Conservation (phyloP, 2,329 filamentous ascomycete species). For the Escovopsis sp. region DNA sequence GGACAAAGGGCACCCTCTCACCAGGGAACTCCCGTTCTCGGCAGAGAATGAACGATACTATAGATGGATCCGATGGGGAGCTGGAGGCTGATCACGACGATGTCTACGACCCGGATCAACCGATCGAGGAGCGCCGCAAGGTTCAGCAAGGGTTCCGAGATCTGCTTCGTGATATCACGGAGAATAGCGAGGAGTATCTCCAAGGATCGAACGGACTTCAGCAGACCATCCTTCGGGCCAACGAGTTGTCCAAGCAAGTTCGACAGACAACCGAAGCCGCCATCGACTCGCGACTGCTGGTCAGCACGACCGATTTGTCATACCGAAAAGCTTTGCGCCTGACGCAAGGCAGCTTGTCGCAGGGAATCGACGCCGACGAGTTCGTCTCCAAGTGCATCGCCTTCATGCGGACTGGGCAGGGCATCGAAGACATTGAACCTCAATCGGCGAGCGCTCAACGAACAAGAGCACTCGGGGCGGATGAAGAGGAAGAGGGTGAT, state of each 20-base stretch:
- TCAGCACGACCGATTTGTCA: constrained; percentile 65
- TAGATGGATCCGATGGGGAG: constrained; percentile 4
- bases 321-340: constrained; percentile 65
- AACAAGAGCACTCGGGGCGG: constrained; percentile 23
- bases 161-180: constrained; percentile 42
- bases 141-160: constrained; percentile 58
- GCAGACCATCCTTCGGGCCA: constrained; percentile 50
- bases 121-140: constrained; percentile 54
- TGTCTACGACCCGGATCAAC: constrained; percentile 71
- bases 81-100: constrained; percentile 15
- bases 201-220: constrained; percentile 49
- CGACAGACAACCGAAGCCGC: constrained; percentile 84
- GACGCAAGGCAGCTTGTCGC: constrained; percentile 54
- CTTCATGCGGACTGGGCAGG: constrained; percentile 63
- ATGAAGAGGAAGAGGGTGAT: constrained; percentile 43
- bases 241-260: constrained; percentile 51
- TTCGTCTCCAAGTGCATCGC: constrained; percentile 81
- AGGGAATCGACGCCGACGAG: constrained; percentile 77
- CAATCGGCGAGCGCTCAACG: constrained; percentile 37
- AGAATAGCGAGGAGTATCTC: constrained; percentile 62
- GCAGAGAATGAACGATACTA: constrained; percentile 7
- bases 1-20: constrained; percentile 6
- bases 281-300: constrained; percentile 75
- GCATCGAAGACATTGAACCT: constrained; percentile 35
- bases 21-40: constrained; percentile 11